A percentile compares a stretch with the other conserved stretches of the same genome.
Evolutionary conservation across 1,284 basidiomycete species (phyloP).

Genomic region (Neolentinus lepideus): DNA sequence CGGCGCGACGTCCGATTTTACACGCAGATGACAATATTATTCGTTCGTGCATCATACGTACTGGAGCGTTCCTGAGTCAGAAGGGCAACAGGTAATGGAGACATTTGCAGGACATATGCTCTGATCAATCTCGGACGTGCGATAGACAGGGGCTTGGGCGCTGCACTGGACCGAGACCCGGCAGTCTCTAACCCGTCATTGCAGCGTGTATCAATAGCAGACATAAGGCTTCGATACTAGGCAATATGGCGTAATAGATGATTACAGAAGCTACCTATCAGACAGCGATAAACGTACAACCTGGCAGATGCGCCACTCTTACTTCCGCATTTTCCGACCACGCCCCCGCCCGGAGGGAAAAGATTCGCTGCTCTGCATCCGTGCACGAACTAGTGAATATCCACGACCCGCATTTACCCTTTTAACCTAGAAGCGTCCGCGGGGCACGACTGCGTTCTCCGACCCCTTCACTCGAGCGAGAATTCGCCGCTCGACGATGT

Average conservation of each 20-base stretch:
- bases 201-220: background rate
- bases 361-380: background rate
- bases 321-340: background rate
- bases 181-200: background rate
- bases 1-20: background rate
- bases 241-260: background rate
- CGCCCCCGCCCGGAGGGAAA: background rate
- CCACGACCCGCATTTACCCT: background rate
- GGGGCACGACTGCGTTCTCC: no score
- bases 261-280: background rate
- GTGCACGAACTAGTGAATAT: background rate
- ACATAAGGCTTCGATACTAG: background rate
- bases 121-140: background rate
- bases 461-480: constrained; percentile 50
- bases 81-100: background rate
- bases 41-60: background rate
- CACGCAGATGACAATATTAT: background rate
- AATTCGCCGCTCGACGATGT: constrained; percentile 58
- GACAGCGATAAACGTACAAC: background rate
- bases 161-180: background rate
- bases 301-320: background rate
- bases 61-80: background rate
- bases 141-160: background rate
- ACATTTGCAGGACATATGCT: background rate
- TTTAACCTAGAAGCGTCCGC: no score